A percentile compares a stretch with the other conserved stretches of the same genome.
Evolutionary conservation across 1,284 basidiomycete species (phyloP).

Genomic region (Microbotryum lychnidis-dioicae): DNA sequence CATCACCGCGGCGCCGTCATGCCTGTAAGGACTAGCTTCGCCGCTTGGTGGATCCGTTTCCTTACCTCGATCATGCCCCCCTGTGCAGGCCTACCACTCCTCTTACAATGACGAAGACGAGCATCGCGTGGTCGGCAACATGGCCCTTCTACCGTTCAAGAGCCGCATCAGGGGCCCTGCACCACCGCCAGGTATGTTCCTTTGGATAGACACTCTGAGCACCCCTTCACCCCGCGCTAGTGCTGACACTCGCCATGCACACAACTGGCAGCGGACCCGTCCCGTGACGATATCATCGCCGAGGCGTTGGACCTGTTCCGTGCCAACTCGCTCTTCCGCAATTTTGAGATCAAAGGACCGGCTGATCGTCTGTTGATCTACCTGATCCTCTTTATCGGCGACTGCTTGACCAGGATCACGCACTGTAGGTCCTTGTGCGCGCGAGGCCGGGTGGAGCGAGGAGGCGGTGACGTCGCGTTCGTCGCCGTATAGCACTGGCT

Average conservation of each 20-base stretch:
- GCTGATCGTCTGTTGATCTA: conserved; percentile 95
- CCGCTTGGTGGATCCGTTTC: too few species aligned
- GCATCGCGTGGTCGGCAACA: conserved; percentile 76
- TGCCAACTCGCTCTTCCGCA: conserved; percentile 97
- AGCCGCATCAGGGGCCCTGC: conserved; percentile 88
- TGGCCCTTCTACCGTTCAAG: conserved; percentile 81
- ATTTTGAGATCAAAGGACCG: conserved; percentile 97
- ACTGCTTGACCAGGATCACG: conserved; percentile 86
- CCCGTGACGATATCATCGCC: conserved; percentile 82
- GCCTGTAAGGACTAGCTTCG: too few species aligned
- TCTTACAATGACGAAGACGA: conserved; percentile 81
- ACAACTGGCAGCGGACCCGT: conserved; percentile 54
- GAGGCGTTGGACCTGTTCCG: conserved; percentile 96
- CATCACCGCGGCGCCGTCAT: too few species aligned
- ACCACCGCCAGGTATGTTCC: conserved; percentile 56
- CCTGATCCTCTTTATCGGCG: conserved; percentile 95
- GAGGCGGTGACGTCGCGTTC: too few species aligned
- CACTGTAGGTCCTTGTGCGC: conserved; percentile 29
- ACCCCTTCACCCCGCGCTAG: background rate
- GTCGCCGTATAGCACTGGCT: too few species aligned
- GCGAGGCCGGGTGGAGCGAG: too few species aligned
- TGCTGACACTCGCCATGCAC: background rate
- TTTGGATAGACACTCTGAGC: background rate
- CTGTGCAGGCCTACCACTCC: conserved; percentile 83
- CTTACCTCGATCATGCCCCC: background rate